These are phyloP conservation scores for Fusarium austroafricanum DNA, from an alignment of 2,329 filamentous ascomycete genomes.

Conservation along the genomic window DNA sequence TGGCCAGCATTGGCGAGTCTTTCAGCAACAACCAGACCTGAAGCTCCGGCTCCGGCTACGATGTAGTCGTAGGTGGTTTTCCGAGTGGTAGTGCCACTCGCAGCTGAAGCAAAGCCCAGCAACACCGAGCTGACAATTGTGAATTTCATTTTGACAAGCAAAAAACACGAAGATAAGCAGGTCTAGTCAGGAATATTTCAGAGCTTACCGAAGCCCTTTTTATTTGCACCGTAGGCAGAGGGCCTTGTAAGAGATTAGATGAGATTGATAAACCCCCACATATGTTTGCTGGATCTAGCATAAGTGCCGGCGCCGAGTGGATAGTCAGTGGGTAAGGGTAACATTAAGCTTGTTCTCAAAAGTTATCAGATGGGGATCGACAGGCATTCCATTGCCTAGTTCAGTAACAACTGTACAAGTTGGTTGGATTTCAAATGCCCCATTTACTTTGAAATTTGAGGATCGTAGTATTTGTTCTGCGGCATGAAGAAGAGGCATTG, in stretches of 20 bases:
- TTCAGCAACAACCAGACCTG: slow-evolving; percentile 39
- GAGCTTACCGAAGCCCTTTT: not conserved
- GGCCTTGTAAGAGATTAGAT: slow-evolving; percentile 36
- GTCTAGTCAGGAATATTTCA: not conserved
- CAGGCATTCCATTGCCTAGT: not conserved
- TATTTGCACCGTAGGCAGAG: not conserved
- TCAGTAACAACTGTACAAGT: not conserved
- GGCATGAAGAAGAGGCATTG: not conserved
- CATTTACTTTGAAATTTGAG: not conserved
- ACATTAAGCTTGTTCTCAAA: slow-evolving; percentile 26
- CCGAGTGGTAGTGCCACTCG: slow-evolving; percentile 9
- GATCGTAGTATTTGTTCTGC: not conserved
- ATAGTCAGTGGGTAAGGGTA: slow-evolving; percentile 26
- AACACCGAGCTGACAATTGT: slow-evolving; percentile 17
- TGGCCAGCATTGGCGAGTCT: slow-evolving; percentile 71
- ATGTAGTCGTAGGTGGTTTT: slow-evolving; percentile 40
- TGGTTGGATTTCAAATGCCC: slow-evolving; percentile 4
- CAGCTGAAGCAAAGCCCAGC: slow-evolving; percentile 27
- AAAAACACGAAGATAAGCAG: not conserved
- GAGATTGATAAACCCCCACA: slow-evolving; percentile 39
- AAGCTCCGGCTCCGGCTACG: slow-evolving; percentile 39
- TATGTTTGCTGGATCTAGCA: slow-evolving; percentile 9
- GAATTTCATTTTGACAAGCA: slow-evolving; percentile 25
- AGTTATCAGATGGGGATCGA: slow-evolving; percentile 22
- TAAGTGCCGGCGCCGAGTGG: slow-evolving; percentile 28